Evolutionary conservation across 495 filamentous ascomycete genomes (phyloP).

Genomic region (Xylaria cubensis): DNA sequence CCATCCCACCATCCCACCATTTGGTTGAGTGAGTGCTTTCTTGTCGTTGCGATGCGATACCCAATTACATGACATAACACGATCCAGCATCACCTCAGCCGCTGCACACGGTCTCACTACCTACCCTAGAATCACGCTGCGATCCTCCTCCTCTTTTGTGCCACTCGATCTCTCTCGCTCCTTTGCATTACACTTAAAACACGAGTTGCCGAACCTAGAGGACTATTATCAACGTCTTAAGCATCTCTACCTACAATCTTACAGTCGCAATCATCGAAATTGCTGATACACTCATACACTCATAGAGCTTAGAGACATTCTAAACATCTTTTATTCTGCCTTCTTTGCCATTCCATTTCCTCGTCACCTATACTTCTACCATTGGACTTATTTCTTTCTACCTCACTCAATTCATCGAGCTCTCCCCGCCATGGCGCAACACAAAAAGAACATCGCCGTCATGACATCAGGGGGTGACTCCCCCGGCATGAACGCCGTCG

Average conservation of each 20-base stretch:
- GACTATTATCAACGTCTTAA: background rate
- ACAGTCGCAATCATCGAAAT: background rate
- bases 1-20: conserved; percentile 25
- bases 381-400: background rate
- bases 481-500: conserved; percentile 96
- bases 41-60: conserved; percentile 17
- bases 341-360: background rate
- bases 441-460: conserved; percentile 84
- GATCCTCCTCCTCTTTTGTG: background rate
- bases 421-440: conserved; percentile 42
- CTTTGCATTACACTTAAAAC: conserved; percentile 13
- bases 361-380: background rate
- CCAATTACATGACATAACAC: conserved; percentile 24
- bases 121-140: conserved; percentile 9
- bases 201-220: conserved; percentile 11
- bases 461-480: conserved; percentile 98
- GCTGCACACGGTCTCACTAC: background rate
- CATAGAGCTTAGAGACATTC: background rate
- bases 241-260: background rate
- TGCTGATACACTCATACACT: background rate
- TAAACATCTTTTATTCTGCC: background rate
- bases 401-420: conserved; percentile 9
- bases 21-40: conserved; percentile 19
- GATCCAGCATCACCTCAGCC: conserved; percentile 19
- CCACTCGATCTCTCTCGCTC: conserved; percentile 9